A percentile compares a stretch with the other conserved stretches of the same genome.
phyloP scores from a whole-genome alignment of 2,329 filamentous ascomycete genomes.

The Cordyceps tenuipes region DNA sequence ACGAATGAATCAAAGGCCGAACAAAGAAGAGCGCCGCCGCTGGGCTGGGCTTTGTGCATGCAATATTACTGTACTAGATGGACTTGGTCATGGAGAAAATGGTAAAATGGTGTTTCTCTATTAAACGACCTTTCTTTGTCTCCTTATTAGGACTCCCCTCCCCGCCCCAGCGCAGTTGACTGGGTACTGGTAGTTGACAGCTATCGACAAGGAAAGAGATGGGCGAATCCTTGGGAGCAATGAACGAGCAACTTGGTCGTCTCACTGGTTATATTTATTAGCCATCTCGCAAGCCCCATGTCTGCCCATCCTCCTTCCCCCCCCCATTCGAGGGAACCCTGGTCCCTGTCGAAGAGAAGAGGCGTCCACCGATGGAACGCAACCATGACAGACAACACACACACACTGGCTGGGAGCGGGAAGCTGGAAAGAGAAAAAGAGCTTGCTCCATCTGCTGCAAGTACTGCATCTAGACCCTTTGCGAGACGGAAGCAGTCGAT shows the following conservation, averaged over 20 bases:
- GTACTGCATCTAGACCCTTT: slow-evolving; percentile 4
- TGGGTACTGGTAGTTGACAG: no score
- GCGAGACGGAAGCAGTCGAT: background rate
- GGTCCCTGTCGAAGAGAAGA: background rate
- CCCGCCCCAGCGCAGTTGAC: background rate
- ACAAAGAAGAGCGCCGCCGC: no score
- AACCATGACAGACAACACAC: background rate
- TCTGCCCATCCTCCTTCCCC: no score
- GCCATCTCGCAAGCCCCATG: slow-evolving; percentile 1
- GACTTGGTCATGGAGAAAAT: background rate
- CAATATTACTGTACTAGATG: no score
- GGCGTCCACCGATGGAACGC: background rate
- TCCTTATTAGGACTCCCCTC: background rate
- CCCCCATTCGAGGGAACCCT: background rate
- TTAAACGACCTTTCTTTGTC: background rate
- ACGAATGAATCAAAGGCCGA: background rate
- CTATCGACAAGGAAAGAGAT: no score
- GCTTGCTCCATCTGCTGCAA: slow-evolving; percentile 1
- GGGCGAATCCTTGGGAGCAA: no score
- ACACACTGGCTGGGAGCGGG: no score
- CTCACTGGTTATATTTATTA: no score
- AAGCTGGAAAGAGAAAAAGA: background rate
- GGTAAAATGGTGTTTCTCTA: background rate
- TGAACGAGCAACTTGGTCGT: no score
- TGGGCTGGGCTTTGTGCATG: no score